phyloP scores from a whole-genome alignment of 2,329 filamentous ascomycete species.

The Xylariomycetidae sp. region DNA sequence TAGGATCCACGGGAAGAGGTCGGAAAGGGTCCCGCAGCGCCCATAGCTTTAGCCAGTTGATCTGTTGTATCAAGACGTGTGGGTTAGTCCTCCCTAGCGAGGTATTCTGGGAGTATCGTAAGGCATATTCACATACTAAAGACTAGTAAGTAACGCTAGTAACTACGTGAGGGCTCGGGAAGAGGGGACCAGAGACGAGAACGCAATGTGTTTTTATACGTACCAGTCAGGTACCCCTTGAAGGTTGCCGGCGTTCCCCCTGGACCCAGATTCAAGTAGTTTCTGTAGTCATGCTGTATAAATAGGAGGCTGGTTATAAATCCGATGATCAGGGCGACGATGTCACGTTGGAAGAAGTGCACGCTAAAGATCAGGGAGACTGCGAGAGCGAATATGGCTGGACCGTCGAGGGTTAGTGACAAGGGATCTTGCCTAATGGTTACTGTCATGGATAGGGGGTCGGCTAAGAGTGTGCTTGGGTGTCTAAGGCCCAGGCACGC shows the following conservation, averaged over 20 bases:
- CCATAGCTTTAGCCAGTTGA: constrained; percentile 69
- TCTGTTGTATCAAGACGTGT: too few relatives aligned
- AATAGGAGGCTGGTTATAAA: constrained; percentile 44
- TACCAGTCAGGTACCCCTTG: constrained; percentile 66
- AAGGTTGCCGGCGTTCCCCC: constrained; percentile 76
- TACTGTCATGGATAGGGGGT: constrained; percentile 32
- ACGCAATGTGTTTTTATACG: too few relatives aligned
- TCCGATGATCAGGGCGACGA: constrained; percentile 46
- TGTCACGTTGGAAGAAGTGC: constrained; percentile 43
- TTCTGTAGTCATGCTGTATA: constrained; percentile 67
- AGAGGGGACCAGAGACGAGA: too few relatives aligned
- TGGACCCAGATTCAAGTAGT: constrained; percentile 72
- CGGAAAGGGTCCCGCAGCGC: constrained; percentile 65
- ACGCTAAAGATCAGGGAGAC: constrained; percentile 46
- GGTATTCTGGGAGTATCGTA: too few relatives aligned
- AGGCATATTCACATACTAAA: too few relatives aligned
- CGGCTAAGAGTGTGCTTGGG: constrained; percentile 9
- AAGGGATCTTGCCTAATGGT: constrained; percentile 46
- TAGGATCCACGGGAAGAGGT: constrained; percentile 48
- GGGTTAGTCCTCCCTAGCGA: too few relatives aligned
- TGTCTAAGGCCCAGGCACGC: constrained; percentile 15
- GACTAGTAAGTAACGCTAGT: too few relatives aligned
- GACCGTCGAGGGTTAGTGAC: constrained; percentile 48
- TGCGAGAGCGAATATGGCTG: constrained; percentile 41
- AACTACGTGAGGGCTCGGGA: too few relatives aligned